phyloP scores from a whole-genome alignment of 1,139 yeast genomes.

The Candida albicans region DNA sequence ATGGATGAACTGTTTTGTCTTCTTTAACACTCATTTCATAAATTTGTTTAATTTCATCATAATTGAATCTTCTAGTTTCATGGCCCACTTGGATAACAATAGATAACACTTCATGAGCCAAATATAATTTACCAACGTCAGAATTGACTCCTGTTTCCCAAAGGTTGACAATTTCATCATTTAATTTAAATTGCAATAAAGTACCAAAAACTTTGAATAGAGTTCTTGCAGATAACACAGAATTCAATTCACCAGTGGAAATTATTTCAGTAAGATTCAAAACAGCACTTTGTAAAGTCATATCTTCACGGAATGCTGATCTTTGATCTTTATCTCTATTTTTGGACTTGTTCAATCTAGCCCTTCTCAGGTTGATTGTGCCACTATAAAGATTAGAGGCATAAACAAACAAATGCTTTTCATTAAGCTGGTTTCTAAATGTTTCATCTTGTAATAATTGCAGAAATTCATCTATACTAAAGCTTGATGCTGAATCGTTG shows the following conservation, averaged over 20 bases:
- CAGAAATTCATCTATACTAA: slow-evolving; percentile 19
- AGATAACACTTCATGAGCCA: slow-evolving; percentile 64
- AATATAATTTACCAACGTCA: slow-evolving; percentile 28
- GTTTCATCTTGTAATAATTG: slow-evolving; percentile 30
- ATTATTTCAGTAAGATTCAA: slow-evolving; percentile 34
- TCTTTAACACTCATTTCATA: slow-evolving; percentile 36
- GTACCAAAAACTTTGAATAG: slow-evolving; percentile 29
- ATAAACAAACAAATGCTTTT: slow-evolving; percentile 29
- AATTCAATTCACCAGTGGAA: slow-evolving; percentile 32
- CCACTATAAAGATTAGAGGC: slow-evolving; percentile 12
- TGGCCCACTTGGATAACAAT: slow-evolving; percentile 69
- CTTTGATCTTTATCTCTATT: slow-evolving; percentile 44
- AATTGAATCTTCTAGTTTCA: slow-evolving; percentile 58
- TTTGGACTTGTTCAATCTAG: slow-evolving; percentile 17
- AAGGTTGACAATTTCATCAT: slow-evolving; percentile 35
- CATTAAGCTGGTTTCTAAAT: slow-evolving; percentile 25
- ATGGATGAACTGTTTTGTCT: slow-evolving; percentile 21
- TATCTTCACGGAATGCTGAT: slow-evolving; percentile 30
- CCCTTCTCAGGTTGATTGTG: slow-evolving; percentile 9
- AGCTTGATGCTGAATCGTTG: neutral
- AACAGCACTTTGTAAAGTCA: slow-evolving; percentile 34
- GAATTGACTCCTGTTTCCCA: slow-evolving; percentile 49
- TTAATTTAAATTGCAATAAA: slow-evolving; percentile 30
- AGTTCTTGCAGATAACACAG: slow-evolving; percentile 24
- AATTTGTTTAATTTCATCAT: slow-evolving; percentile 51